phyloP scores from a whole-genome alignment of 768 basidiomycete genomes.

The Boletus subcaerulescens region DNA sequence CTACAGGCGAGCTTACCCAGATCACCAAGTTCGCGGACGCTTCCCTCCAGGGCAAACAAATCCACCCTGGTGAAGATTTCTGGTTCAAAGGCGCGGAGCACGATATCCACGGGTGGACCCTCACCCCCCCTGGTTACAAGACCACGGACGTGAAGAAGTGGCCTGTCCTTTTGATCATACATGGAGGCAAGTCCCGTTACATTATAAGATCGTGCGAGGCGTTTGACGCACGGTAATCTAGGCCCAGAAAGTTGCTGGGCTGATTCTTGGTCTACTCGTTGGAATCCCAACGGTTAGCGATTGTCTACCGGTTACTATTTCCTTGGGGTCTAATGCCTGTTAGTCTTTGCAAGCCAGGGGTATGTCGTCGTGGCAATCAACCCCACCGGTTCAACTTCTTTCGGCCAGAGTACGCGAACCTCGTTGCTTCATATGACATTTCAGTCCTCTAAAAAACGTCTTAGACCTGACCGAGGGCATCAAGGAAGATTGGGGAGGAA shows the following conservation, averaged over 20 bases:
- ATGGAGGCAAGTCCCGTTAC: conserved; percentile 50
- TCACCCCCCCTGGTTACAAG: conserved; percentile 79
- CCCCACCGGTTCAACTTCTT: conserved; percentile 92
- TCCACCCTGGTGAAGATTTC: conserved; percentile 73
- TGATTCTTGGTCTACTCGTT: conserved; percentile 87
- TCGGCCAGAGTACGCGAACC: conserved; percentile 66
- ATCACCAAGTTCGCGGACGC: conserved; percentile 64
- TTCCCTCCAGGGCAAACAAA: conserved; percentile 52
- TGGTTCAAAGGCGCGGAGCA: conserved; percentile 85
- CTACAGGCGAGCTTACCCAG: conserved; percentile 41
- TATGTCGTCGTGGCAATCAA: conserved; percentile 89
- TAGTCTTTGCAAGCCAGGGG: conserved; percentile 82
- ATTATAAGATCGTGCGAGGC: background rate
- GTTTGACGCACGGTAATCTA: conserved; percentile 19
- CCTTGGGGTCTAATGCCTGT: background rate
- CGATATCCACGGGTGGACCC: conserved; percentile 79
- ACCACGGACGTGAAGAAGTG: conserved; percentile 66
- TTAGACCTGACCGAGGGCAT: conserved; percentile 80
- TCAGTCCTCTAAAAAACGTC: background rate
- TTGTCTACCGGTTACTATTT: background rate
- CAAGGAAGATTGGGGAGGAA: conserved; percentile 80
- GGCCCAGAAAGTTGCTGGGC: conserved; percentile 86
- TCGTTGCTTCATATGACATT: background rate
- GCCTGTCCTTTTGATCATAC: conserved; percentile 79
- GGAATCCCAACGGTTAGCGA: conserved; percentile 79